Base-by-base conservation (phyloP, 2,329 filamentous ascomycete genomes). In the Colletotrichum tropicicola region DNA sequence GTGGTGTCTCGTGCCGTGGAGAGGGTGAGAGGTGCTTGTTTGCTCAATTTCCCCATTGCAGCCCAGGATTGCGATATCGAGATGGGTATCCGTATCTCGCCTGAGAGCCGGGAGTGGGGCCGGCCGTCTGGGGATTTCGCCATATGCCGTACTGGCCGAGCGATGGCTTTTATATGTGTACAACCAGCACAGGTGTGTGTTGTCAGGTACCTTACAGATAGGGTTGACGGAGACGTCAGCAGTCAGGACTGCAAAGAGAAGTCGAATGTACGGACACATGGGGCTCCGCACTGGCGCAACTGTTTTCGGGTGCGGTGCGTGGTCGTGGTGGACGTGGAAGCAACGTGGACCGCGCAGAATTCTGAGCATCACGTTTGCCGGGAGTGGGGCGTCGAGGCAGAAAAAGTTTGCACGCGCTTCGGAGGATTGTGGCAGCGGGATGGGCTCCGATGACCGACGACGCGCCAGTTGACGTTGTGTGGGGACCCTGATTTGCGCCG, bases 401-500 rank as follows among this genome's bases (percentile, higher is more conserved):
- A 37, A 65, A 64, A 65, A 61, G 49, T 65, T 56, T 62, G 62
- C 62, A 65, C 27, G 32, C 28, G 44, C 32, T 44, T 51, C 61
- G 57, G 62, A 61, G 49, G 49, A 55, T 45, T 41, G 57, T 49
- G 61, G 28, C 61, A 61, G 56, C 49, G 61, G 57, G 57, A 61
- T 61, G 57, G 43, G 27, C 54, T 59, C 54, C 54, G 60, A 63
- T 59, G 21, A 45, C 49, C 57, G 35, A 64, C 17, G 17, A 49
- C 19, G 35, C 8, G 28, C 47, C 47, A 47, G n/a, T 47, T 3
- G 25, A 45, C 32, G 25, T 15, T 6, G 17, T 65, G 44, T 65
- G 62, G 57, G 43, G 57, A 62, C 28, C 7, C 23, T 65, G 62
- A 65, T 65, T 65, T 65, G 62, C 62, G 62, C 62, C 49, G 49